These are phyloP conservation scores for Coemansia sp. DNA, from an alignment of 192 early-diverging fungal genomes.

Conservation along the genomic window DNA sequence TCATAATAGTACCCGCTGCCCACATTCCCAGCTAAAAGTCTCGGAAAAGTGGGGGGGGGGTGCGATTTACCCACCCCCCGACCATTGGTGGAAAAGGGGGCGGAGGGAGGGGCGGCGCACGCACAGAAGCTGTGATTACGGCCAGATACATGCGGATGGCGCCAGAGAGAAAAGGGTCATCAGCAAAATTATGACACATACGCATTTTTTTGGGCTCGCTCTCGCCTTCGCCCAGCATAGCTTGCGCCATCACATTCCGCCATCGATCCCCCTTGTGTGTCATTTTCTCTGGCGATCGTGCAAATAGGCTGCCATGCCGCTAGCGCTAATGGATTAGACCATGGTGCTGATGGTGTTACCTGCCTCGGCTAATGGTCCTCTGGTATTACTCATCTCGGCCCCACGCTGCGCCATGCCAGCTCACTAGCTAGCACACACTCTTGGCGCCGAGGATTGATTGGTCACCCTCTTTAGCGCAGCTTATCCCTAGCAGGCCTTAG, in stretches of 20 bases:
- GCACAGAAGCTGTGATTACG: constrained; percentile 7
- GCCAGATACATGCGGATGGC: constrained; percentile 6
- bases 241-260: constrained; percentile 6
- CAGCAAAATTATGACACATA: background rate
- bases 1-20: constrained; percentile 4
- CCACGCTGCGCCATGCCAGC: constrained; percentile 5
- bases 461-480: background rate
- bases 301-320: background rate
- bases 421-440: background rate
- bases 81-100: constrained; percentile 5
- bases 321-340: constrained; percentile 6
- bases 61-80: constrained; percentile 7
- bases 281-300: background rate
- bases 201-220: constrained; percentile 1
- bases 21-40: constrained; percentile 14
- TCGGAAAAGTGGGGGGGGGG: constrained; percentile 9
- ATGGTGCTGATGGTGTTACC: background rate
- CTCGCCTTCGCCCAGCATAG: background rate
- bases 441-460: background rate
- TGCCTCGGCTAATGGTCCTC: background rate
- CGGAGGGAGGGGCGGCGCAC: background rate
- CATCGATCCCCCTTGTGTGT: constrained; percentile 4
- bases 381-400: constrained; percentile 7
- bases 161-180: constrained; percentile 4
- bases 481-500: background rate